Evolutionary conservation across 2,329 filamentous ascomycete species (phyloP).

Genomic region (Alternaria ethzedia): DNA sequence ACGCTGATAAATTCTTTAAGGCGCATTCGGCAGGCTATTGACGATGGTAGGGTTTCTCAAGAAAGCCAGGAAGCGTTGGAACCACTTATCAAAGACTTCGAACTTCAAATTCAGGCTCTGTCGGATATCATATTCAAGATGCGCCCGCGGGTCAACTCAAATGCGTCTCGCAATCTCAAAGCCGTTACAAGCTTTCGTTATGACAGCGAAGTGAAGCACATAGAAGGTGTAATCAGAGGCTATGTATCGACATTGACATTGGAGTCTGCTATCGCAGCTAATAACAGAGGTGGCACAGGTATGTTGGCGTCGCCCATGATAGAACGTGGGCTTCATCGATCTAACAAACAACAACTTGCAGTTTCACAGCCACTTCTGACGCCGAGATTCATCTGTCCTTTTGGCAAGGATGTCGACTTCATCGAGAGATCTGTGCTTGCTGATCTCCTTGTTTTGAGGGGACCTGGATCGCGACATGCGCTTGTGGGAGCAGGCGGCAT

Average conservation of each 20-base stretch:
- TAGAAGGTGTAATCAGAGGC: neutral
- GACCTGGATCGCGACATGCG: conserved; percentile 19
- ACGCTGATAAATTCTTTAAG: neutral
- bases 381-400: conserved; percentile 9
- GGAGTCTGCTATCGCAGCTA: neutral
- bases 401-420: conserved; percentile 30
- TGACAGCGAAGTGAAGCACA: neutral
- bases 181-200: neutral
- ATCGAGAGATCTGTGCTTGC: conserved; percentile 21
- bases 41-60: neutral
- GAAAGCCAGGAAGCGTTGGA: neutral
- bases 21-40: neutral
- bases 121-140: neutral
- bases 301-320: neutral
- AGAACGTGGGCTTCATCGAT: neutral
- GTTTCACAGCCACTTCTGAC: neutral
- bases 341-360: neutral
- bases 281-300: neutral
- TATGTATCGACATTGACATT: neutral
- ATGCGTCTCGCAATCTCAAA: neutral
- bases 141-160: neutral
- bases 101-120: neutral
- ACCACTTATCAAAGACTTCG: neutral
- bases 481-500: conserved; percentile 35
- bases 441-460: conserved; percentile 2